Percentiles rank a stretch among this genome's conserved stretches.
These are phyloP conservation scores for Tagetes patula DNA, from an alignment of 129 eudicot species.

Conservation along the genomic window DNA sequence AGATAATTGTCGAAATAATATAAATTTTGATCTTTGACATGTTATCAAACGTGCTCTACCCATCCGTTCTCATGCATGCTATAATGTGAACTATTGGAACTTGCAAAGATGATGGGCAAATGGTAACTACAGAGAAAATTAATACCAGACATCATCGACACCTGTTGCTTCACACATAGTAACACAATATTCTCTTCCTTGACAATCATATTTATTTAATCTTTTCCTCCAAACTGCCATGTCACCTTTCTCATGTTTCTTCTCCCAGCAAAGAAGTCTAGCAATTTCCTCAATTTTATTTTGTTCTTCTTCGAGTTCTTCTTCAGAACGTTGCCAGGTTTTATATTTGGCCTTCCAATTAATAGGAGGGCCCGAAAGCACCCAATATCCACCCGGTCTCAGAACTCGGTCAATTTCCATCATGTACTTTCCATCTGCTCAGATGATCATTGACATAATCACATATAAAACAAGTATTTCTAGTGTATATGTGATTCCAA, in stretches of 20 bases:
- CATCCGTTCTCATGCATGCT: background rate
- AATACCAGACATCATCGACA: conserved; percentile 42
- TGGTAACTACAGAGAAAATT: background rate
- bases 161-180: conserved; percentile 34
- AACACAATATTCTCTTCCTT: conserved; percentile 33
- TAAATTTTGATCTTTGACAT: background rate
- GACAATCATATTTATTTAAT: conserved; percentile 31
- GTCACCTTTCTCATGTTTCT: conserved; percentile 46
- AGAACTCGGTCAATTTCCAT: conserved; percentile 34
- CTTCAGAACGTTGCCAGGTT: conserved; percentile 40
- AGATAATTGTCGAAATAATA: background rate
- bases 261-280: conserved; percentile 52
- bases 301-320: conserved; percentile 46
- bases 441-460: background rate
- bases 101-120: background rate
- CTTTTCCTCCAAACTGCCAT: conserved; percentile 46
- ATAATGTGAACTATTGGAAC: background rate
- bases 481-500: background rate
- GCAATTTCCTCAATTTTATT: conserved; percentile 44
- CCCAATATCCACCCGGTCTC: conserved; percentile 53
- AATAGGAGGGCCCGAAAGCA: conserved; percentile 52
- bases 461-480: background rate
- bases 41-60: background rate
- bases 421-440: conserved; percentile 37
- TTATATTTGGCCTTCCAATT: conserved; percentile 39